Evolutionary conservation across 805 yeast species (phyloP).

Genomic region (Starmerella apis): DNA sequence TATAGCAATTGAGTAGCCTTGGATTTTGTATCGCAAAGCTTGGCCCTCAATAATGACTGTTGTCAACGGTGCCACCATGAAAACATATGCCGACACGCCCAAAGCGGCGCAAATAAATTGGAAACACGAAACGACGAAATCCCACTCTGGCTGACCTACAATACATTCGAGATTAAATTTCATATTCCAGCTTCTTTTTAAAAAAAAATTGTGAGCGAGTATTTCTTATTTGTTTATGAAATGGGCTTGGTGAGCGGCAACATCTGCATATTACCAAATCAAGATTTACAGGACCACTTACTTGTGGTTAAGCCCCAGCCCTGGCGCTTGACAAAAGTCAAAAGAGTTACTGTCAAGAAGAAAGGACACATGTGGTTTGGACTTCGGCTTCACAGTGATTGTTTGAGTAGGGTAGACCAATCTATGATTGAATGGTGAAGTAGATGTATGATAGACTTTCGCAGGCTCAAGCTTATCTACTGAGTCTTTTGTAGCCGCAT

Average conservation of each 20-base stretch:
- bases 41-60: constrained; percentile 4
- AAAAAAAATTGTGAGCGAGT: not conserved
- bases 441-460: not conserved
- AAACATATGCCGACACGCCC: not conserved
- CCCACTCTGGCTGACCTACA: constrained; percentile 1
- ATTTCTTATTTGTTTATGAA: not conserved
- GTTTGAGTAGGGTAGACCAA: not conserved
- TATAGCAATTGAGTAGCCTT: constrained; percentile 5
- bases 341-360: not conserved
- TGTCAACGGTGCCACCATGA: constrained; percentile 11
- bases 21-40: constrained; percentile 13
- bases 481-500: not conserved
- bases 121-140: not conserved
- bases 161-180: not conserved
- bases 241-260: not conserved
- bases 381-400: not conserved
- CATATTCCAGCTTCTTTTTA: no score
- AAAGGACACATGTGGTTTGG: not conserved
- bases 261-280: not conserved
- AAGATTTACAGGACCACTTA: not conserved
- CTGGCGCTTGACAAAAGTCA: not conserved
- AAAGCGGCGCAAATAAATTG: not conserved
- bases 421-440: not conserved
- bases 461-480: not conserved
- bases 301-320: not conserved